Conservation (phyloP, 2,329 filamentous ascomycete genomes). For the Fusarium nurragi region DNA sequence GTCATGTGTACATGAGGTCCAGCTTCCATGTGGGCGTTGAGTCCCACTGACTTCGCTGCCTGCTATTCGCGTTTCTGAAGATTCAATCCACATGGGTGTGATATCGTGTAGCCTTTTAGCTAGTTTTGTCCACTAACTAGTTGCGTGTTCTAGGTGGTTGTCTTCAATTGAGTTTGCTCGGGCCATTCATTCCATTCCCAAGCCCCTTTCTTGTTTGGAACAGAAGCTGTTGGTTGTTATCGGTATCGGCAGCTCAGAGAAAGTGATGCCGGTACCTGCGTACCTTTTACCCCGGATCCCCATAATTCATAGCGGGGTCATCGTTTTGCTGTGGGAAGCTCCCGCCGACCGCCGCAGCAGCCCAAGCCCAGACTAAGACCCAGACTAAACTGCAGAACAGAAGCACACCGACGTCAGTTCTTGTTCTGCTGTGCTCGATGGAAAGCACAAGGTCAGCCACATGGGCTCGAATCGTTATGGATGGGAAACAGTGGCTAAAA, state of each 20-base stretch:
- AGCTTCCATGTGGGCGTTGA: constrained; percentile 1
- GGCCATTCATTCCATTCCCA: neutral
- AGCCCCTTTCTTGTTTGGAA: no score
- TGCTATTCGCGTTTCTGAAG: neutral
- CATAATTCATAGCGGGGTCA: constrained; percentile 20
- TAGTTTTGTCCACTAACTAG: neutral
- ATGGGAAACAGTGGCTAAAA: no score
- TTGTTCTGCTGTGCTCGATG: neutral
- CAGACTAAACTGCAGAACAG: neutral
- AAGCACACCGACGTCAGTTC: constrained; percentile 29
- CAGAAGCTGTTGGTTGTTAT: neutral
- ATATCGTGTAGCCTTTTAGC: neutral
- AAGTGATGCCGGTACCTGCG: constrained; percentile 26
- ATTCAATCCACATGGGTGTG: neutral
- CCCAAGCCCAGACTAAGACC: constrained; percentile 12
- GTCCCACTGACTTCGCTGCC: constrained; percentile 2
- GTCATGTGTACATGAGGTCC: constrained; percentile 17
- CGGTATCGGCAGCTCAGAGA: constrained; percentile 4
- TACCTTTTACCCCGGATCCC: constrained; percentile 36
- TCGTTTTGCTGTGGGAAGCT: neutral
- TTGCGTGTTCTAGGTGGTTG: neutral
- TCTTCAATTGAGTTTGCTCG: neutral
- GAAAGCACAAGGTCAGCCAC: no score
- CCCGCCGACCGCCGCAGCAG: constrained; percentile 13
- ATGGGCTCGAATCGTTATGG: no score